A percentile compares a stretch with the other conserved stretches of the same genome.
These are phyloP conservation scores for Neonectria sp. DNA, from an alignment of 2,329 filamentous ascomycete species.

Conservation along the genomic window DNA sequence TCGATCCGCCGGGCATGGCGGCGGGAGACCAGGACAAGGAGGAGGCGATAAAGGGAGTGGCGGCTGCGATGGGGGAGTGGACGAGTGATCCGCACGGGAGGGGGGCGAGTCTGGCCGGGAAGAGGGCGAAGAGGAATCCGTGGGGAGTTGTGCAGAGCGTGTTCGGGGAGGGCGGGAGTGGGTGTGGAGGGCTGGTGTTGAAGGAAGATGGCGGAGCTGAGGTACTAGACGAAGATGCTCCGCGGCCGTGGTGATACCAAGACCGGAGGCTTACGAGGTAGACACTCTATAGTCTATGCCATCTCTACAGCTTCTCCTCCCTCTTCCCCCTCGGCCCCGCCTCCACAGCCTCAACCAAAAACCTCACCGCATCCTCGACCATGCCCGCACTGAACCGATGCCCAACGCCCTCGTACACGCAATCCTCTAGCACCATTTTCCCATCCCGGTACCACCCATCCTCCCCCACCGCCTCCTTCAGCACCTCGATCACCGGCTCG, in stretches of 20 bases:
- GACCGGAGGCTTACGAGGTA: background rate
- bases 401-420: slow-evolving; percentile 77
- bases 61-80: slow-evolving; percentile 64
- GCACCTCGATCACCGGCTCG: slow-evolving; percentile 71
- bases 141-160: slow-evolving; percentile 63
- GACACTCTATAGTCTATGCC: slow-evolving; percentile 26
- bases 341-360: slow-evolving; percentile 68
- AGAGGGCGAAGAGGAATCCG: slow-evolving; percentile 65
- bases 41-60: slow-evolving; percentile 59
- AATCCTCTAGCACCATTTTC: slow-evolving; percentile 73
- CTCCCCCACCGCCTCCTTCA: slow-evolving; percentile 67
- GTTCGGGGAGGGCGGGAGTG: slow-evolving; percentile 57
- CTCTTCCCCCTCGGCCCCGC: slow-evolving; percentile 45
- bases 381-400: slow-evolving; percentile 80
- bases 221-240: slow-evolving; percentile 56
- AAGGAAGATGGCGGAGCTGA: slow-evolving; percentile 53
- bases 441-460: slow-evolving; percentile 68
- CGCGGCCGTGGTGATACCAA: slow-evolving; percentile 57
- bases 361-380: slow-evolving; percentile 76
- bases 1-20: slow-evolving; percentile 72
- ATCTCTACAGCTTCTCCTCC: slow-evolving; percentile 51
- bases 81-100: slow-evolving; percentile 66
- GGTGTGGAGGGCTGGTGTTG: slow-evolving; percentile 57
- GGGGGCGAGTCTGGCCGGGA: slow-evolving; percentile 60
- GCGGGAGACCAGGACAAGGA: slow-evolving; percentile 51